phyloP scores from a whole-genome alignment of 257 asterid species.

The Gentiana straminea region DNA sequence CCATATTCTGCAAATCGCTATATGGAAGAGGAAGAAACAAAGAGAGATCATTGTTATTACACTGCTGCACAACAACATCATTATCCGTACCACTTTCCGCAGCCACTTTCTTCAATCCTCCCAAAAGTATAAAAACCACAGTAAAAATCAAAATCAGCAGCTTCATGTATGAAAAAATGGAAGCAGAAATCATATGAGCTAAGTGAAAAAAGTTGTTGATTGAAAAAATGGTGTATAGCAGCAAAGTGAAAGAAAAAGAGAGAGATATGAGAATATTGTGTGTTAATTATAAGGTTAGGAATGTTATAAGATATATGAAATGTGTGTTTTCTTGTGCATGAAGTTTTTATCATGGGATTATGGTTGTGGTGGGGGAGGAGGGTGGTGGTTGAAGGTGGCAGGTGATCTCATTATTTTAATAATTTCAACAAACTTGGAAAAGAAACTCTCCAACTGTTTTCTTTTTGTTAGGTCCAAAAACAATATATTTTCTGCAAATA shows the following conservation, averaged over 20 bases:
- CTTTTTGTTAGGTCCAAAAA: constrained; percentile 19
- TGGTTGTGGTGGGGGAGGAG: constrained; percentile 51
- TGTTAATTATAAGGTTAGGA: background rate
- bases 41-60: constrained; percentile 35
- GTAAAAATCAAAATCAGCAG: constrained; percentile 2
- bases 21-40: constrained; percentile 78
- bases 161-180: background rate
- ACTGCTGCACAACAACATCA: constrained; percentile 30
- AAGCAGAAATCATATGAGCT: too few relatives aligned
- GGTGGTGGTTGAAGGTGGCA: constrained; percentile 60
- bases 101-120: constrained; percentile 2
- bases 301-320: constrained; percentile 2
- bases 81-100: constrained; percentile 16
- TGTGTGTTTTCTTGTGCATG: constrained; percentile 8
- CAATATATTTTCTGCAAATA: constrained; percentile 4
- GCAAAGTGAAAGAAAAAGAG: constrained; percentile 3
- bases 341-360: constrained; percentile 1
- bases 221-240: constrained; percentile 7
- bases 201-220: background rate
- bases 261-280: constrained; percentile 3
- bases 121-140: constrained; percentile 15
- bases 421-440: constrained; percentile 20
- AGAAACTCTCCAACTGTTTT: constrained; percentile 16
- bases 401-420: constrained; percentile 50
- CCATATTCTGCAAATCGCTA: constrained; percentile 49